phyloP scores from a whole-genome alignment of 2,329 filamentous ascomycete species.

The Fonsecaea nubica region DNA sequence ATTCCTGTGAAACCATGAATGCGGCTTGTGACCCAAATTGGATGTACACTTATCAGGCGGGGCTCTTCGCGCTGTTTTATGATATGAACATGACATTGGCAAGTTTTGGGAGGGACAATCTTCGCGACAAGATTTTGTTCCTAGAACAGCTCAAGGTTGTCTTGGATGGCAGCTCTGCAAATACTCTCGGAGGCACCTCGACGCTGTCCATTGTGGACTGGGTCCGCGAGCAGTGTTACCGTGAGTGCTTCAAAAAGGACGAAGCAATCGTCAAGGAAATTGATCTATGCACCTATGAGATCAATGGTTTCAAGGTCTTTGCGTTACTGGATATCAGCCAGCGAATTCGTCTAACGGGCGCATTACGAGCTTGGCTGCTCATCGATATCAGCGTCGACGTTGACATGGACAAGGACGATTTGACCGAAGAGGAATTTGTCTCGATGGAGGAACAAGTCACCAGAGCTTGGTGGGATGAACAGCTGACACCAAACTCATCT shows the following conservation, averaged over 20 bases:
- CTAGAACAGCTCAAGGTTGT: constrained; percentile 15
- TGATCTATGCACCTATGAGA: constrained; percentile 19
- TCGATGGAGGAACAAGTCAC: constrained; percentile 19
- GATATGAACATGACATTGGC: constrained; percentile 20
- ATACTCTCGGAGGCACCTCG: background rate
- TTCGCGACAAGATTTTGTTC: constrained; percentile 16
- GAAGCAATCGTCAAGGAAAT: constrained; percentile 16
- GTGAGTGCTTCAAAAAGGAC: constrained; percentile 18
- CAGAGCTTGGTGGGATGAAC: constrained; percentile 12
- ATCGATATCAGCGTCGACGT: constrained; percentile 21
- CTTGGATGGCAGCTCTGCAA: constrained; percentile 13
- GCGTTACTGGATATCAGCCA: constrained; percentile 1
- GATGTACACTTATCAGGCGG: constrained; percentile 14
- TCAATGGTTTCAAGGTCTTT: constrained; percentile 18
- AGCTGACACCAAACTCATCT: constrained; percentile 7
- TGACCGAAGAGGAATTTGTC: constrained; percentile 6
- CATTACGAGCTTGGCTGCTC: constrained; percentile 16
- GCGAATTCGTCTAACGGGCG: constrained; percentile 12
- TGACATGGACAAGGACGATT: constrained; percentile 10
- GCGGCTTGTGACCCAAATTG: constrained; percentile 7
- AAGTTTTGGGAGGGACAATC: constrained; percentile 14
- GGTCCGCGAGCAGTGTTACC: constrained; percentile 18
- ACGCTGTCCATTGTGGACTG: constrained; percentile 13
- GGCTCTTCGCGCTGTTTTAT: constrained; percentile 17
- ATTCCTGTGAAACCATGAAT: constrained; percentile 9